Base-by-base conservation (phyloP, 2,329 filamentous ascomycete species). In the Paecilomyces sp. region DNA sequence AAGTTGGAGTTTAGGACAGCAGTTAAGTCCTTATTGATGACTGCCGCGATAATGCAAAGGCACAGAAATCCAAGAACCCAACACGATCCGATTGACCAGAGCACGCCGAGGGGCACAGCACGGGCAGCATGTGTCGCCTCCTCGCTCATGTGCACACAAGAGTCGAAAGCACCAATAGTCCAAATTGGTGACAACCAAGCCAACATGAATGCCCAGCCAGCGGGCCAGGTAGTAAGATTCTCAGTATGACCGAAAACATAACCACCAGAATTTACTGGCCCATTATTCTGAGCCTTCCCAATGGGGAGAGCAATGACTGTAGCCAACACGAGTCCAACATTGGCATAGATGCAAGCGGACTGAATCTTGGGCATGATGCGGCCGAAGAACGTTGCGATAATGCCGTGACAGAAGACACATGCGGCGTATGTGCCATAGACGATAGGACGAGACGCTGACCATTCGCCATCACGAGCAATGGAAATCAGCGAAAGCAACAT, bases 151-250 rank as follows among this genome's bases (percentile, higher is more conserved):
- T 85, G 81, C 7, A 83, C 81, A 58, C 82, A 85, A 1, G 78
- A 80, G 65, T 85, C 83, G 62, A 85, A 85, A 1, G 76, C 79
- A 0, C 74, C 75, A 53, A 75, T 75, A 0, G 83, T 84, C 85
- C 85, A 88, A 61, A 88, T 86, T 0, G 85, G 85, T 31, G 77
- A 79, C 22, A 87, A 74, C 82, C 84, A 87, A 0, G 82, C 74
- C 1, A 87, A 71, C 74, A 87, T 84, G 64, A 86, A 87, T 0
- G 81, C 74, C 80, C 82, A 84, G 0, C 81, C 81, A 0, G 75
- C 76, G 3, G 82, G 81, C 82, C 85, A 87, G 0, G 79, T 80
- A 0, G 83, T 85, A 1, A 83, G 70, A 64, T 87, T 87, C 15
- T 82, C 79, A 1, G 80, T 74, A n/a, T 82, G 73, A 0, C 77